A percentile compares a stretch with the other conserved stretches of the same genome.
These are phyloP conservation scores for Pythium plurisporium DNA, from an alignment of 352 stramenopile genomes.

Conservation along the genomic window DNA sequence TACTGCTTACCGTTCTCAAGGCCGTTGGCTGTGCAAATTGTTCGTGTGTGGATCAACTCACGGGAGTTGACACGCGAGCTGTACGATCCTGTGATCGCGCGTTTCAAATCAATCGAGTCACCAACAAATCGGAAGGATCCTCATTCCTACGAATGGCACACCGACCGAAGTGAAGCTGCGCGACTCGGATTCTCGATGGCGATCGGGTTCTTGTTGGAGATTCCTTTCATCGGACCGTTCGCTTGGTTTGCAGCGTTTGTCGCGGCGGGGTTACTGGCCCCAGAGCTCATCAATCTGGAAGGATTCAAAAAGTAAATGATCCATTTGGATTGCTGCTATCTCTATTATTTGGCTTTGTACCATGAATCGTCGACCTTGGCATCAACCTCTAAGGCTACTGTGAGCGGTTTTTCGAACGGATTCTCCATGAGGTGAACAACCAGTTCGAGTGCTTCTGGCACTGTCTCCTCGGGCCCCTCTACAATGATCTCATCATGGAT, in stretches of 20 bases:
- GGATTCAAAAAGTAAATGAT: conserved; percentile 54
- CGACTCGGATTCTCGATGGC: conserved; percentile 62
- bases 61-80: conserved; percentile 63
- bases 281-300: conserved; percentile 61
- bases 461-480: conserved; percentile 96
- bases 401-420: conserved; percentile 91
- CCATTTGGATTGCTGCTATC: neutral
- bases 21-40: conserved; percentile 22
- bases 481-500: conserved; percentile 99
- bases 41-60: conserved; percentile 64
- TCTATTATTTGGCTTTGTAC: conserved; percentile 96
- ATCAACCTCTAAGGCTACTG: conserved; percentile 90
- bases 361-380: conserved; percentile 96
- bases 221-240: conserved; percentile 61
- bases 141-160: conserved; percentile 42
- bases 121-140: too few species aligned
- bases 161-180: conserved; percentile 57
- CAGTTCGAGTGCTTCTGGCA: conserved; percentile 86
- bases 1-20: conserved; percentile 47
- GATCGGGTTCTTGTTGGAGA: conserved; percentile 51
- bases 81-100: conserved; percentile 62
- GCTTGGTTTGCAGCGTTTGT: conserved; percentile 69
- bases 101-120: conserved; percentile 65
- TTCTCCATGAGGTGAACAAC: conserved; percentile 96
- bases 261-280: conserved; percentile 49